These are phyloP conservation scores for Ambrosia trifida DNA, from an alignment of 129 eudicot species.

Conservation along the genomic window DNA sequence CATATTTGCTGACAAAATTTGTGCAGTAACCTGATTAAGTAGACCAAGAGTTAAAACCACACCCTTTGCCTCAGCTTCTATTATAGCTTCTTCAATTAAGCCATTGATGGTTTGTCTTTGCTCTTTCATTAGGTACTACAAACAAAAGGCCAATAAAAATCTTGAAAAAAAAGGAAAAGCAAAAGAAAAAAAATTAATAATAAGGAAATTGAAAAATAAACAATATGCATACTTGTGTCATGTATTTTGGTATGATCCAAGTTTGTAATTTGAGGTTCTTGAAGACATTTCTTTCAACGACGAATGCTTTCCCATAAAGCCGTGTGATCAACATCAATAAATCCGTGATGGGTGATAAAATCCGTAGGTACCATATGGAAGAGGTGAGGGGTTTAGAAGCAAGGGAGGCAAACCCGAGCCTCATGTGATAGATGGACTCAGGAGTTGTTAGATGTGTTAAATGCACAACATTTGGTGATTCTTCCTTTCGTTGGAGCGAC, in stretches of 20 bases:
- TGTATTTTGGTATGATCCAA: slow-evolving; percentile 59
- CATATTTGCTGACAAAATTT: not conserved
- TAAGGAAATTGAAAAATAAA: not conserved
- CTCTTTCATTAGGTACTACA: slow-evolving; percentile 57
- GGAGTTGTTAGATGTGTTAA: slow-evolving; percentile 69
- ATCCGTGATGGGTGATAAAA: slow-evolving; percentile 47
- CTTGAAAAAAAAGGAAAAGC: not conserved
- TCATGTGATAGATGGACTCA: slow-evolving; percentile 58
- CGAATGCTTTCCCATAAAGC: too few relatives aligned
- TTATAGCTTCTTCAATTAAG: slow-evolving; percentile 68
- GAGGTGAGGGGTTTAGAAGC: not conserved
- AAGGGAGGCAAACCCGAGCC: slow-evolving; percentile 52
- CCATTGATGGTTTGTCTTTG: slow-evolving; percentile 52
- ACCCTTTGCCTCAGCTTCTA: slow-evolving; percentile 65
- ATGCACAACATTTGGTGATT: slow-evolving; percentile 35
- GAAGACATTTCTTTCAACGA: too few relatives aligned
- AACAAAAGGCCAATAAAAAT: slow-evolving; percentile 8
- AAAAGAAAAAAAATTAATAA: not conserved
- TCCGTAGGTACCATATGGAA: slow-evolving; percentile 49
- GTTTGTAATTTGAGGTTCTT: too few relatives aligned
- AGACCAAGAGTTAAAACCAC: slow-evolving; percentile 26
- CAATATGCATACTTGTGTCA: slow-evolving; percentile 38
- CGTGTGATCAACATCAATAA: slow-evolving; percentile 27
- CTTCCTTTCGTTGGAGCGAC: too few relatives aligned
- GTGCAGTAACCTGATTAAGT: slow-evolving; percentile 57